phyloP scores from a whole-genome alignment of 768 basidiomycete genomes.

The Boletus tomentosulus region DNA sequence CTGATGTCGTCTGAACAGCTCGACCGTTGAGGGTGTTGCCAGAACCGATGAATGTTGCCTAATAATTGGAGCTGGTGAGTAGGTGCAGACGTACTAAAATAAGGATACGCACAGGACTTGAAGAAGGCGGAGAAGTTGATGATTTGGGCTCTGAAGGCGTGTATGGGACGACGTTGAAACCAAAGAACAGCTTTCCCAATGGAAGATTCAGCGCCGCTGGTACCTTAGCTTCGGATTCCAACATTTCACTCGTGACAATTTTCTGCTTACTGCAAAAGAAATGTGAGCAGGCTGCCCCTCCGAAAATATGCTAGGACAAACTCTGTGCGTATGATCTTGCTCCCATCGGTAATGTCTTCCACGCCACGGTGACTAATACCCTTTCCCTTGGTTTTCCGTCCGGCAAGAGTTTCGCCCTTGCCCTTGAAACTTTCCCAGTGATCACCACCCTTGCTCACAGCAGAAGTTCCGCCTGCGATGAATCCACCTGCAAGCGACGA shows the following conservation, averaged over 20 bases:
- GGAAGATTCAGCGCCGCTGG: conserved; percentile 90
- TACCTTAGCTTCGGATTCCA: conserved; percentile 72
- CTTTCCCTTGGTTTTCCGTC: conserved; percentile 93
- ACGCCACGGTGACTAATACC: conserved; percentile 81
- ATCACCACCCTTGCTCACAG: conserved; percentile 73
- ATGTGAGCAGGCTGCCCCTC: conserved; percentile 6
- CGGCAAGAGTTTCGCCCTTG: conserved; percentile 84
- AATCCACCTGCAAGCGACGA: conserved; percentile 72
- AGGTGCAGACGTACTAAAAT: neutral
- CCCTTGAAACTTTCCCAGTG: conserved; percentile 97
- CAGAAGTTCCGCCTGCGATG: conserved; percentile 42
- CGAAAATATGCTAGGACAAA: conserved; percentile 39
- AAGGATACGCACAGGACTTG: conserved; percentile 26
- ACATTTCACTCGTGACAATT: conserved; percentile 75
- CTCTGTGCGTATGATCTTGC: conserved; percentile 91
- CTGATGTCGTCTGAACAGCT: conserved; percentile 31
- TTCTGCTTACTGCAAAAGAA: conserved; percentile 60
- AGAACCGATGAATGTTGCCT: conserved; percentile 57
- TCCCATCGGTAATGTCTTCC: conserved; percentile 72
- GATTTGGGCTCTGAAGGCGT: conserved; percentile 41
- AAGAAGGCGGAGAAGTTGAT: conserved; percentile 26
- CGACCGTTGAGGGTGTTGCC: conserved; percentile 68
- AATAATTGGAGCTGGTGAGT: neutral
- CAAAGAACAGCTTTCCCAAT: conserved; percentile 94
- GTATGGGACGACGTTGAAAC: conserved; percentile 78